phyloP scores from a whole-genome alignment of 306 rosid species.

The Castanopsis chinensis region DNA sequence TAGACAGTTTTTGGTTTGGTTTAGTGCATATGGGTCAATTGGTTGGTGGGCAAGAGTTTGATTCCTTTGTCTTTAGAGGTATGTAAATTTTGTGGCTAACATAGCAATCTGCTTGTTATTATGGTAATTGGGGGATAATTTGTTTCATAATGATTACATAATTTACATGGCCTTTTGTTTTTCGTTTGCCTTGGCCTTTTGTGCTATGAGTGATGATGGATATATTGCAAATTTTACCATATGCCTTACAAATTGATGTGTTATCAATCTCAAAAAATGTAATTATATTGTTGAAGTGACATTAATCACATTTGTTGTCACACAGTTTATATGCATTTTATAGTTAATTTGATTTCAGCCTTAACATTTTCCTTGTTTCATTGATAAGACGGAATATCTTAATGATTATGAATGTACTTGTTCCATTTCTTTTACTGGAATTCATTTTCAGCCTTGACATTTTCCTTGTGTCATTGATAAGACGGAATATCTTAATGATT shows the following conservation, averaged over 20 bases:
- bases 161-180: neutral
- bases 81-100: neutral
- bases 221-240: too few species aligned
- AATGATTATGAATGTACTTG: neutral
- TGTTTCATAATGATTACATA: neutral
- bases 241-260: too few species aligned
- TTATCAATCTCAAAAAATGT: too few species aligned
- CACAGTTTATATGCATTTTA: too few species aligned
- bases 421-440: neutral
- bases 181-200: neutral
- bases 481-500: neutral
- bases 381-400: neutral
- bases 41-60: neutral
- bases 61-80: slow-evolving; percentile 19
- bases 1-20: slow-evolving; percentile 1
- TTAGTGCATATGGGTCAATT: neutral
- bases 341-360: too few species aligned
- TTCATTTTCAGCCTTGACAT: neutral
- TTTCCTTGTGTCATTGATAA: neutral
- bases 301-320: too few species aligned
- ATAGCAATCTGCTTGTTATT: neutral
- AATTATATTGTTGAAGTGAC: too few species aligned
- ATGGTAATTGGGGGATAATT: neutral
- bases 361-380: neutral
- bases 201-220: too few species aligned